Evolutionary conservation across 1,284 basidiomycete species (phyloP), one percentile per base, ranked within the genome.

Genomic region (Marasmius tenuissimus): DNA sequence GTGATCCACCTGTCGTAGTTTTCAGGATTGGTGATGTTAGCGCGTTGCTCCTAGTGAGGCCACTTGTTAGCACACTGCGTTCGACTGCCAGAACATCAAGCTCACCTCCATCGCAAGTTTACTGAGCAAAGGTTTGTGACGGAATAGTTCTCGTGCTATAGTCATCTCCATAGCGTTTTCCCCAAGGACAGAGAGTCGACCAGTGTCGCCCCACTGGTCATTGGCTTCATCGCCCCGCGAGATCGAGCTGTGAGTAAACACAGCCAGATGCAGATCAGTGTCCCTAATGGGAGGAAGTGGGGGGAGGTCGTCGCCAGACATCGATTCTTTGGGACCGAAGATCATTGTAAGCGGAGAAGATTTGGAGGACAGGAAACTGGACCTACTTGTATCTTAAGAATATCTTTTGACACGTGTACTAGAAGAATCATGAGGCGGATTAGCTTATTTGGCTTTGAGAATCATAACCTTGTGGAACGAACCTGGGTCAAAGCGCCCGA

Each of bases 151-250:
- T 61, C 72, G 73, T 47, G 81, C 80, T 50, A 82, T 74, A 12
- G 71, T 73, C 67, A 85, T 72, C 20, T 78, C 71, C 39, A 85
- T 71, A 11, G 78, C 77, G 49, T 72, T 74, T 37, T 70, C 67
- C 10, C 85, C 85, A 12, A 87, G 74, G 59, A 80, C 76, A 14
- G 76, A 75, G 22, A 87, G 75, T 40, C 85, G 81, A 14, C 79
- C 76, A 12, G 72, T 74, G 61, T 81, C 79, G 7, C 83, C 84
- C 63, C 83, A 81, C 45, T 76, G 66, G 50, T 74, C 76, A 14
- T 59, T n/a, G 3, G 58, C n/a, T 1, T n/a, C 45, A 18, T 16
- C 53, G 6, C 34, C 60, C 27, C 35, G 54, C 40, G 68, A 67
- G n/a, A 81, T 64, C 38, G 80, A 75, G 33, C 65, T 68, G 56